Evolutionary conservation across 148 eudicot genomes (phyloP).

Genomic region (Agrostemma githago): DNA sequence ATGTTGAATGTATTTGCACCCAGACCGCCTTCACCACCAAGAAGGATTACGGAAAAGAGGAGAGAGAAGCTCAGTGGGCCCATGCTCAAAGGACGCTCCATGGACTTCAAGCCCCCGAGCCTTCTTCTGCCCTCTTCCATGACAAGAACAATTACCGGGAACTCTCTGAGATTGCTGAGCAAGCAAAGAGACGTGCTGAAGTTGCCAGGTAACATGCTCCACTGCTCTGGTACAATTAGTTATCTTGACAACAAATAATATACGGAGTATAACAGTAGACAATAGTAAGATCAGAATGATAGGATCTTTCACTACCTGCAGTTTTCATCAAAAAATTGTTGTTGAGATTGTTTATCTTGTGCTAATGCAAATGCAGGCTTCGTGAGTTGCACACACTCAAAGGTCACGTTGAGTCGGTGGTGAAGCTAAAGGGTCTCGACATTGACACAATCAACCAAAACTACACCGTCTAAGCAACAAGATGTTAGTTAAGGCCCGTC

Average conservation of each 20-base stretch:
- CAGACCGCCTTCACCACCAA: slow-evolving; percentile 87
- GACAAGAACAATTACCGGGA: slow-evolving; percentile 79
- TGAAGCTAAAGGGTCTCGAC: slow-evolving; percentile 84
- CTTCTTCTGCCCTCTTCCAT: slow-evolving; percentile 44
- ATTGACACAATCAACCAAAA: slow-evolving; percentile 79
- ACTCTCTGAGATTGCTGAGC: slow-evolving; percentile 87
- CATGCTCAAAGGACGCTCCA: slow-evolving; percentile 85
- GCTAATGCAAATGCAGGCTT: slow-evolving; percentile 51
- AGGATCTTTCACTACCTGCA: background rate
- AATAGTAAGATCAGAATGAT: background rate
- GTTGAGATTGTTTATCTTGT: background rate
- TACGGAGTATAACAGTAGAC: too few relatives aligned
- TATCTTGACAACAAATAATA: too few relatives aligned
- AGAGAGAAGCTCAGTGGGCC: slow-evolving; percentile 96
- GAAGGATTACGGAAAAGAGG: slow-evolving; percentile 89
- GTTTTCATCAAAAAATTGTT: background rate
- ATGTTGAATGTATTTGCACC: background rate
- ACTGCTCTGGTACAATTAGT: too few relatives aligned
- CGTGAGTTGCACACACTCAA: slow-evolving; percentile 90
- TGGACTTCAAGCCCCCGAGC: slow-evolving; percentile 78
- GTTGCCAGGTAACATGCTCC: slow-evolving; percentile 60
- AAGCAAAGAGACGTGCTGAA: slow-evolving; percentile 87
- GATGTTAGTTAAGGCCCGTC: background rate
- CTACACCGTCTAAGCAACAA: slow-evolving; percentile 56
- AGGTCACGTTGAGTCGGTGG: slow-evolving; percentile 88